phyloP scores from a whole-genome alignment of 495 filamentous ascomycete genomes.

The Penicillium longicatenatum region DNA sequence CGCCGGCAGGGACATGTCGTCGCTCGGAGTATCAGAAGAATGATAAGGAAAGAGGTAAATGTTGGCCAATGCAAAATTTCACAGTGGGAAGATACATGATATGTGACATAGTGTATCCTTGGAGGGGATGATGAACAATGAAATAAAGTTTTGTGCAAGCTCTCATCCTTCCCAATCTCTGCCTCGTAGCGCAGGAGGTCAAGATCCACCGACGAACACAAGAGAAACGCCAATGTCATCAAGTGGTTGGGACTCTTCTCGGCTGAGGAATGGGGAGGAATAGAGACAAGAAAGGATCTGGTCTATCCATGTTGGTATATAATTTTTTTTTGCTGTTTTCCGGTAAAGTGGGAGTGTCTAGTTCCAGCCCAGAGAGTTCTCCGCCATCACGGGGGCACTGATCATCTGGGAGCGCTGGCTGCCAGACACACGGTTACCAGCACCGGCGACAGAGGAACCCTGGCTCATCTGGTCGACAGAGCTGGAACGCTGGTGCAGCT shows the following conservation, averaged over 20 bases:
- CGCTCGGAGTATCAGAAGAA: conserved; percentile 32
- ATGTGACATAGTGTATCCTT: conserved; percentile 28
- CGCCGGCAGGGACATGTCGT: conserved; percentile 12
- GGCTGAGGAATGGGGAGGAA: conserved; percentile 8
- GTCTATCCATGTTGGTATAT: conserved; percentile 18
- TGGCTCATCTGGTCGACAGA: conserved; percentile 54
- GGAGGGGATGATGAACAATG: conserved; percentile 27
- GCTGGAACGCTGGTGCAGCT: conserved; percentile 75
- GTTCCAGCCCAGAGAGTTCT: conserved; percentile 98
- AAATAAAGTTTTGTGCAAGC: conserved; percentile 35
- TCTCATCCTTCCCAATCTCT: conserved; percentile 11
- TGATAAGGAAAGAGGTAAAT: conserved; percentile 21
- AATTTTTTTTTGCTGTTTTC: conserved; percentile 7
- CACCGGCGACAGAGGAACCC: conserved; percentile 36
- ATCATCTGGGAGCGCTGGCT: conserved; percentile 75
- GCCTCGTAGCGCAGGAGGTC: neutral
- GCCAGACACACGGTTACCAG: conserved; percentile 49
- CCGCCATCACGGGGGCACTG: conserved; percentile 87
- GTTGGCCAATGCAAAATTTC: conserved; percentile 31
- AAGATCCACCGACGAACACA: neutral
- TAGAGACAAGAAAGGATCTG: conserved; percentile 13
- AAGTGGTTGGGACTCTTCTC: conserved; percentile 5
- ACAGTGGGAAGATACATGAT: conserved; percentile 35
- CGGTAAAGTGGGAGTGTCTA: conserved; percentile 46
- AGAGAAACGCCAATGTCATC: neutral